Evolutionary conservation across 2,329 filamentous ascomycete genomes (phyloP).

Genomic region (Colletotrichum sp.): DNA sequence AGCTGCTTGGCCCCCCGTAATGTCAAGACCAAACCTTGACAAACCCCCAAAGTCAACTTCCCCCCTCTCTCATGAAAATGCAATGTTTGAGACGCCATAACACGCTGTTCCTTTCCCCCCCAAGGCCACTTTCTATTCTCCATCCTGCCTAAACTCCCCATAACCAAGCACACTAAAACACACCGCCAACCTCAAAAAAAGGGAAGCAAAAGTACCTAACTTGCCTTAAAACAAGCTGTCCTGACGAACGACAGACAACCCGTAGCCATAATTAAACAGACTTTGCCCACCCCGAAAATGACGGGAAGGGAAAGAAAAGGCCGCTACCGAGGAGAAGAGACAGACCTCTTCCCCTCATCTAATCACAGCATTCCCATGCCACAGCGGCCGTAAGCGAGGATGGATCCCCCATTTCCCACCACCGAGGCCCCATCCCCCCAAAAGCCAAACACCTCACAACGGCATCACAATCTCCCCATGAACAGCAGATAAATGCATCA

Average conservation of each 20-base stretch:
- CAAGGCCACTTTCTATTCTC: neutral
- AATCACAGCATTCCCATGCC: neutral
- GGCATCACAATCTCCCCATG: neutral
- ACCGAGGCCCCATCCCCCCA: neutral
- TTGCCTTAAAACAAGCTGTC: neutral
- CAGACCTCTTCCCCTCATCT: neutral
- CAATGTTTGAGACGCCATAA: neutral
- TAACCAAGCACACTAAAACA: neutral
- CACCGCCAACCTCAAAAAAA: neutral
- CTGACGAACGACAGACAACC: neutral
- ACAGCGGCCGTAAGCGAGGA: neutral
- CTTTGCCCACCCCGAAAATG: neutral
- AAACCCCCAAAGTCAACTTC: neutral
- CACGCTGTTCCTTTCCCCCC: neutral
- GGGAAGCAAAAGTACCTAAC: neutral
- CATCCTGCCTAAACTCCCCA: neutral
- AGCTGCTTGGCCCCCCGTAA: neutral
- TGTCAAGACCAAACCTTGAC: neutral
- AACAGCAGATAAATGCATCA: neutral
- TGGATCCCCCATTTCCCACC: neutral
- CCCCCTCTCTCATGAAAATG: neutral
- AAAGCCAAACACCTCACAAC: neutral
- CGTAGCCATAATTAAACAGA: neutral
- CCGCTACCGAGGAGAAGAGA: neutral
- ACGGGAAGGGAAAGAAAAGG: neutral